Conservation (phyloP, 805 yeast species). For the Zygoascus tannicola region DNA sequence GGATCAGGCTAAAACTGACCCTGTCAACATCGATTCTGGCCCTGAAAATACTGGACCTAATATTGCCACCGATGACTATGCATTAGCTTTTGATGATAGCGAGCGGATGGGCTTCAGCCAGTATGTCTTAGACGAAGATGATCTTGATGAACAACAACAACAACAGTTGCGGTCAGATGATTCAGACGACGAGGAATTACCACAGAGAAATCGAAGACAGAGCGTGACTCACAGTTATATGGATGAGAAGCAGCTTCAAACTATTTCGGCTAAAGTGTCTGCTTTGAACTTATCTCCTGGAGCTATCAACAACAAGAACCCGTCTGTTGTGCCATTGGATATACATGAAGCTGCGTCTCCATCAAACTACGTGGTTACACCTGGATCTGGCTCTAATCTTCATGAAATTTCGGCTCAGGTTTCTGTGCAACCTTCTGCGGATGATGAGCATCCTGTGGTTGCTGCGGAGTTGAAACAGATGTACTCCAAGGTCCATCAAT, state of each 20-base stretch:
- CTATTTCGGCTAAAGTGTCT: constrained; percentile 55
- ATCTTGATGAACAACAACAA: neutral
- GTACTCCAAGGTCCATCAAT: constrained; percentile 32
- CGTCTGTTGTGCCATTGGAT: constrained; percentile 7
- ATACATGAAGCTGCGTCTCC: constrained; percentile 5
- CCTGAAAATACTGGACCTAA: too few species aligned
- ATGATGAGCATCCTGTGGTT: constrained; percentile 26
- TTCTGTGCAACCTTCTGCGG: constrained; percentile 22
- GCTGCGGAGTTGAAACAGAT: constrained; percentile 28
- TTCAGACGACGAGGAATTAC: constrained; percentile 5
- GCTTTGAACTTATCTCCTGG: constrained; percentile 29
- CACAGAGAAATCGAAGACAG: neutral
- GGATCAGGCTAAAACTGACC: too few species aligned
- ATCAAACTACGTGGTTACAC: constrained; percentile 2
- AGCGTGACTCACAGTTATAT: constrained; percentile 39
- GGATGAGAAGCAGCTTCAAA: constrained; percentile 55
- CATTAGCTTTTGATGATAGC: neutral
- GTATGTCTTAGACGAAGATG: neutral
- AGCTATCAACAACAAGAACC: constrained; percentile 1
- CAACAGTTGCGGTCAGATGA: neutral
- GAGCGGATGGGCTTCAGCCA: neutral
- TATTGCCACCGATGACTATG: neutral
- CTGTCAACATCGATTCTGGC: neutral
- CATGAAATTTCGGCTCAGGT: constrained; percentile 11
- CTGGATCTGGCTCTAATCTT: constrained; percentile 1